These are phyloP conservation scores for Geosmithia flava DNA, from an alignment of 2,329 filamentous ascomycete genomes.

Conservation along the genomic window DNA sequence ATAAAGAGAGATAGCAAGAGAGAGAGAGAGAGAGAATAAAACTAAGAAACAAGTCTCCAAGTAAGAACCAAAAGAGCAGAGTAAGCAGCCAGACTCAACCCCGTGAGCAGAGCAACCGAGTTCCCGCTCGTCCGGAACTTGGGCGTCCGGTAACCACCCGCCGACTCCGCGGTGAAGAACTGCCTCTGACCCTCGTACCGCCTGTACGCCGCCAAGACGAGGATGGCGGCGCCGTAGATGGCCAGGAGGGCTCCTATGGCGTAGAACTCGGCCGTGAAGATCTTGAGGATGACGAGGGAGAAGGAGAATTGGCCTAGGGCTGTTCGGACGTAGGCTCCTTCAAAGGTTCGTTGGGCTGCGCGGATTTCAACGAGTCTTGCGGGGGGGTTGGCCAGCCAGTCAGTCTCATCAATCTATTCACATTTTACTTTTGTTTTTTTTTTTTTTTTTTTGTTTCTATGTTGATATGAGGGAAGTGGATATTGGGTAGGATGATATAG, in stretches of 20 bases:
- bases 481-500: not conserved
- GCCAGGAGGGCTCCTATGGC: constrained; percentile 93
- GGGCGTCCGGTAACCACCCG: constrained; percentile 23
- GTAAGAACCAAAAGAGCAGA: constrained; percentile 43
- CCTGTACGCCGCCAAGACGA: constrained; percentile 74
- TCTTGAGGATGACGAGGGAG: constrained; percentile 77
- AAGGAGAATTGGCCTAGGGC: constrained; percentile 93
- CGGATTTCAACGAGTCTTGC: constrained; percentile 73
- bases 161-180: constrained; percentile 54
- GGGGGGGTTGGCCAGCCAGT: not conserved
- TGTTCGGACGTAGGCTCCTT: constrained; percentile 92
- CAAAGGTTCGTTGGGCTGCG: constrained; percentile 90
- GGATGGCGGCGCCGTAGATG: constrained; percentile 74
- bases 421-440: too few species aligned
- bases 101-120: constrained; percentile 44
- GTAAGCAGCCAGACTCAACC: constrained; percentile 45
- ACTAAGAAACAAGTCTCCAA: constrained; percentile 22
- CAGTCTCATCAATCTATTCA: too few species aligned
- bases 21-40: constrained; percentile 5
- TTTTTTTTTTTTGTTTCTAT: too few species aligned
- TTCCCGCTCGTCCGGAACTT: constrained; percentile 54
- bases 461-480: not conserved
- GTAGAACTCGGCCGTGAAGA: constrained; percentile 96
- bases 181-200: constrained; percentile 87
- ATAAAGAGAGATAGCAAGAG: not conserved